Evolutionary conservation across 306 rosid genomes (phyloP).

Genomic region (Sindora glabra): DNA sequence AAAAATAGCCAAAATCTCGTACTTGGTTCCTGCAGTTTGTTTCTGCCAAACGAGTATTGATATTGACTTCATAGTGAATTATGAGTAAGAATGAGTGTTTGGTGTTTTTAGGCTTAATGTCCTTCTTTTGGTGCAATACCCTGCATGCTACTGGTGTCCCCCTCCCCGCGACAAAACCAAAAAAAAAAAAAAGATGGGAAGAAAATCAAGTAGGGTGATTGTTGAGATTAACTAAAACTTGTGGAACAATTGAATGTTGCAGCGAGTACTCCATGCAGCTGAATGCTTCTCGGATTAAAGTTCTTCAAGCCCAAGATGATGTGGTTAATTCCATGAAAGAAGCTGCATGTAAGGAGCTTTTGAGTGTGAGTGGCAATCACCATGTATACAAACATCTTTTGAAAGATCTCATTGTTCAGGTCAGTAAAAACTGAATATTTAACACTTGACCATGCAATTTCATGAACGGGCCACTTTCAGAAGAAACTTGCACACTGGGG

Average conservation of each 20-base stretch:
- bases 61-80: not conserved
- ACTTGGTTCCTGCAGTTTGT: not conserved
- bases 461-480: too few relatives aligned
- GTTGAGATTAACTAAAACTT: conserved; percentile 3
- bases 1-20: not conserved
- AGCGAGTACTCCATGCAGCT: conserved; percentile 98
- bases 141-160: too few relatives aligned
- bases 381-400: conserved; percentile 52
- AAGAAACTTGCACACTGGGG: too few relatives aligned
- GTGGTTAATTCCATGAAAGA: conserved; percentile 81
- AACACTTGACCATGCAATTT: not conserved
- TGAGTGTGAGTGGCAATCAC: conserved; percentile 56
- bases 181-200: too few relatives aligned
- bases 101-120: too few relatives aligned
- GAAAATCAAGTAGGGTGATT: not conserved
- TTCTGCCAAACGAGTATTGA: not conserved
- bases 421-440: conserved; percentile 20
- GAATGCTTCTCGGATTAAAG: conserved; percentile 78
- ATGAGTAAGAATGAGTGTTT: not conserved
- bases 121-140: too few relatives aligned
- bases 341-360: conserved; percentile 62
- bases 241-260: conserved; percentile 21
- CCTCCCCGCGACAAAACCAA: too few relatives aligned
- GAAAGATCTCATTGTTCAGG: conserved; percentile 90
- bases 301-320: conserved; percentile 98